Percentiles rank a stretch among this genome's conserved stretches.
phyloP scores from a whole-genome alignment of 495 filamentous ascomycete genomes.

The Haplographium delicatum region DNA sequence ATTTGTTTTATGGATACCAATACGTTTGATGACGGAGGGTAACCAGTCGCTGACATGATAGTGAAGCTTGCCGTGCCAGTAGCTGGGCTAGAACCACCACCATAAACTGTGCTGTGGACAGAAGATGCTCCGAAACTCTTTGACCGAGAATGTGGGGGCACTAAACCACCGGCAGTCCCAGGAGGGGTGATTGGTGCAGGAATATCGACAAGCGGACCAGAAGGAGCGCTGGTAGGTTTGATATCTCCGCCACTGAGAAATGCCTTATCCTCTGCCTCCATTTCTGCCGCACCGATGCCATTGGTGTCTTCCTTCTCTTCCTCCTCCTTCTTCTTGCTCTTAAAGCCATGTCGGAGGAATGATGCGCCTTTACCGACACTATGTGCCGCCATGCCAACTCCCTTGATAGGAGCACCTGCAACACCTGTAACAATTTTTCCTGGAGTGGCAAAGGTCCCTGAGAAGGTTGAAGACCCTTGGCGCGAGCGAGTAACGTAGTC shows the following conservation, averaged over 20 bases:
- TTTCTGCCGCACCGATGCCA: slow-evolving; percentile 6
- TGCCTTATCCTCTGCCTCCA: slow-evolving; percentile 16
- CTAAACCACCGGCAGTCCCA: slow-evolving; percentile 36
- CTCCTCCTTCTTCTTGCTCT: slow-evolving; percentile 58
- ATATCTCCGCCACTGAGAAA: slow-evolving; percentile 5
- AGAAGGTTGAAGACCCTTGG: slow-evolving; percentile 90
- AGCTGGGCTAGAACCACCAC: slow-evolving; percentile 43
- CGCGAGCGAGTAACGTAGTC: slow-evolving; percentile 83
- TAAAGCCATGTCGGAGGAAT: slow-evolving; percentile 66
- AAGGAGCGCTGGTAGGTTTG: no score
- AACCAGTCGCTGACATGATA: slow-evolving; percentile 73
- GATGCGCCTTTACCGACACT: slow-evolving; percentile 84
- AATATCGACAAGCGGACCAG: not conserved
- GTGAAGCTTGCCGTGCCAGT: slow-evolving; percentile 76
- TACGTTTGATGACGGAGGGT: slow-evolving; percentile 70
- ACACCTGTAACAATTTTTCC: slow-evolving; percentile 80
- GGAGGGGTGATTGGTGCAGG: slow-evolving; percentile 28
- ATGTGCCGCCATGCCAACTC: slow-evolving; percentile 63
- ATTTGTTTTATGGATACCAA: slow-evolving; percentile 69
- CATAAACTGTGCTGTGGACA: slow-evolving; percentile 46
- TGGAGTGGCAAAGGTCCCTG: slow-evolving; percentile 84
- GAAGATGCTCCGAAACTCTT: slow-evolving; percentile 63
- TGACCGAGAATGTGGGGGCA: slow-evolving; percentile 53
- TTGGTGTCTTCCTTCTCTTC: slow-evolving; percentile 41
- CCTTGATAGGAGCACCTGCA: slow-evolving; percentile 85